Base-by-base conservation (phyloP, 2,329 filamentous ascomycete species). In the Madurella mycetomatis region DNA sequence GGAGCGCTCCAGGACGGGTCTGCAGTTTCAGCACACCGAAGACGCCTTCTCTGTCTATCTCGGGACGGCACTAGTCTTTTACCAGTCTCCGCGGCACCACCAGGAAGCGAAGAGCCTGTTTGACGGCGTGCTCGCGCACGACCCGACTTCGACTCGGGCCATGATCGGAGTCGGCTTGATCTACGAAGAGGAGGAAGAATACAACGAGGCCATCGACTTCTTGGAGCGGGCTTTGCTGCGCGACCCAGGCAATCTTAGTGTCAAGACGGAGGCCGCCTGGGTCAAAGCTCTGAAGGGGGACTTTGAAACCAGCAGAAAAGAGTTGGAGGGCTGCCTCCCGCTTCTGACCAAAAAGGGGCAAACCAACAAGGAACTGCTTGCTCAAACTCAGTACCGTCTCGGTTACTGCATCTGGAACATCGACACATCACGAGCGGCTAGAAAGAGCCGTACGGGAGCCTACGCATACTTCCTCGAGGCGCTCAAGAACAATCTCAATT, bases 111-210 rank as follows among this genome's bases (percentile, higher is more conserved):
- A 90, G 66, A 71, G 72, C n/a, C 77, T 96, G 0, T 97, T 99
- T 62, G 85, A 96, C 62, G 81, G 81, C 31, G 88, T 97, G 5
- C 77, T 99, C 1, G 76, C 82, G 46, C 82, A 87, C 25, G 90
- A 95, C 53, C 80, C 85, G 1, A 83, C 82, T 2, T 92, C 88
- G 0, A 95, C 91, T 0, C 75, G 84, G 31, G 92, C 92, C 2
- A 76, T 99, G 57, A 88, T 97, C 44, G 94, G 94, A 0, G 84
- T 96, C 34, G 95, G 94, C 1, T 73, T 97, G 19, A 92, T 99
- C 41, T 86, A 92, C 45, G 91, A 96, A 69, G 94, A 97, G 64
- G 91, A 96, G 60, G 87, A 96, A 64, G 88, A 97, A 59, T 96
- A 89, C 64, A 77, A 82, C 45, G 80, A 90, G 64, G 94, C 95